phyloP scores from a whole-genome alignment of 1,284 basidiomycete genomes.

The Trichosporon inkin region DNA sequence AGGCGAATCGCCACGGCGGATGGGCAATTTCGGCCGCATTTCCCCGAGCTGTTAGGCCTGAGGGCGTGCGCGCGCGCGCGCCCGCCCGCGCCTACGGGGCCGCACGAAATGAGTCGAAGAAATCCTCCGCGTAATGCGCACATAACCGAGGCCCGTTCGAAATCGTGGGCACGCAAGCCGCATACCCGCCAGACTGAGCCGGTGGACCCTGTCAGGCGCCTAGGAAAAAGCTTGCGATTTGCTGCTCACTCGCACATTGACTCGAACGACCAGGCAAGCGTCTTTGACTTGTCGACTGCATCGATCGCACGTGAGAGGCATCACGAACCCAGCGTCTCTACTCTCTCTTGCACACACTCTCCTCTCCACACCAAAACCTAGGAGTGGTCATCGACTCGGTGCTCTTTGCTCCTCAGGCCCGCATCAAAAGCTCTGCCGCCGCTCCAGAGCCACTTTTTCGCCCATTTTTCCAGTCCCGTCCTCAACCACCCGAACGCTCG shows the following conservation, averaged over 20 bases:
- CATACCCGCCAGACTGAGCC: constrained; percentile 7
- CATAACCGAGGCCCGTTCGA: neutral
- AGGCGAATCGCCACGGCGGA: neutral
- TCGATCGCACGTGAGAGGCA: constrained; percentile 4
- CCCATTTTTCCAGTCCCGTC: neutral
- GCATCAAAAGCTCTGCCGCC: neutral
- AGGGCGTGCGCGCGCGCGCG: neutral
- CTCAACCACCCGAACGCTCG: neutral
- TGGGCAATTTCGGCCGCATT: neutral
- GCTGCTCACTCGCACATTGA: constrained; percentile 7
- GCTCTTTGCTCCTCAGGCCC: neutral
- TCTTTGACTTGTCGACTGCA: neutral
- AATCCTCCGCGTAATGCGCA: neutral
- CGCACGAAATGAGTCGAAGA: constrained; percentile 5
- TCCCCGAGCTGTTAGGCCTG: neutral
- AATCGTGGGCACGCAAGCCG: neutral
- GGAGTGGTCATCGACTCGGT: constrained; percentile 7
- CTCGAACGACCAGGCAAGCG: constrained; percentile 4
- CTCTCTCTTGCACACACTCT: neutral
- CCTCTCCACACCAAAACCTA: neutral
- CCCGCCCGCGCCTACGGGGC: neutral
- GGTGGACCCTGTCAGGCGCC: neutral
- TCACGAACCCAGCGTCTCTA: neutral
- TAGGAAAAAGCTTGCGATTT: constrained; percentile 3
- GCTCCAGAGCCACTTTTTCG: neutral